Conservation (phyloP, 2,329 filamentous ascomycete species). For the Colletotrichum tropicicola region DNA sequence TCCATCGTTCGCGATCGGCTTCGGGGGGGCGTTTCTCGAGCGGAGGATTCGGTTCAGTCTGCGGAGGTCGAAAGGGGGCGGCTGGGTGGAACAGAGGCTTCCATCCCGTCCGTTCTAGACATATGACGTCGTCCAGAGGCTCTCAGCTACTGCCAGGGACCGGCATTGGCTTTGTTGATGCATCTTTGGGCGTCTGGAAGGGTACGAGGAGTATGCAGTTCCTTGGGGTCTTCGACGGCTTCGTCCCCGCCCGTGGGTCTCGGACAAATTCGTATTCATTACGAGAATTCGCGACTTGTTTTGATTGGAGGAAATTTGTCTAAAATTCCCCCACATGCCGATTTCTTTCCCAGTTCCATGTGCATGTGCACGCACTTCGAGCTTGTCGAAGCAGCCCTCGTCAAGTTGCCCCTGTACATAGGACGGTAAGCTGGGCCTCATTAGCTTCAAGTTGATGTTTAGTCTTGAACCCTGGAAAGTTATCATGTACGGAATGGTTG, state of each 20-base stretch:
- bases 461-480: too few species aligned
- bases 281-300: background rate
- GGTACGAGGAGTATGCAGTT: background rate
- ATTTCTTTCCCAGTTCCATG: background rate
- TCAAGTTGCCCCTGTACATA: too few species aligned
- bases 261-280: background rate
- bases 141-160: background rate
- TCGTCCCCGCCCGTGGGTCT: background rate
- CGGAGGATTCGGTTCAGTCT: conserved; percentile 2
- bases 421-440: too few species aligned
- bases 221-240: background rate
- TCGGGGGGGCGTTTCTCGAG: background rate
- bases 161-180: background rate
- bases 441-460: too few species aligned
- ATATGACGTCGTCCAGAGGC: background rate
- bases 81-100: background rate
- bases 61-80: background rate
- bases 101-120: background rate
- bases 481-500: too few species aligned
- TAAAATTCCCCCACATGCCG: background rate
- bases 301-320: background rate
- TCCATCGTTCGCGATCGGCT: conserved; percentile 13
- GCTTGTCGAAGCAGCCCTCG: too few species aligned
- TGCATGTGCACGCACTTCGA: background rate
- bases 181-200: background rate